Percentiles rank a stretch among this genome's conserved stretches.
These are phyloP conservation scores for Lentinula boryana DNA, from an alignment of 768 basidiomycete genomes.

Conservation along the genomic window DNA sequence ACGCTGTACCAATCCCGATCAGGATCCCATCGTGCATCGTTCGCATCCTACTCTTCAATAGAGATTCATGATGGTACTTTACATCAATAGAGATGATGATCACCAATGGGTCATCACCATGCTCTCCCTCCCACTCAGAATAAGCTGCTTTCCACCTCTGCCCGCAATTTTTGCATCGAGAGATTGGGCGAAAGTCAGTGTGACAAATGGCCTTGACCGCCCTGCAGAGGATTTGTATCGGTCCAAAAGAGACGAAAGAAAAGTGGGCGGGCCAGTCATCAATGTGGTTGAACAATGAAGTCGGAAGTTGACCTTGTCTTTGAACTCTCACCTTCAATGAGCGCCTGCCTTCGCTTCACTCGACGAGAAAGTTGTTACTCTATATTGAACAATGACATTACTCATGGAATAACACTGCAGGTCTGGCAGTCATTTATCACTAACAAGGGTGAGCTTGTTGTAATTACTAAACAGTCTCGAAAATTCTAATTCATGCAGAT, in stretches of 20 bases:
- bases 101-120: slow-evolving; percentile 95
- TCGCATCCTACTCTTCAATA: slow-evolving; percentile 61
- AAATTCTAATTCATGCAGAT: slow-evolving; percentile 2
- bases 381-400: not conserved
- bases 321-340: not conserved
- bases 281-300: not conserved
- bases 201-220: slow-evolving; percentile 50
- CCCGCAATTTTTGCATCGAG: slow-evolving; percentile 88
- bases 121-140: slow-evolving; percentile 79
- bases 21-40: slow-evolving; percentile 91
- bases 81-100: slow-evolving; percentile 12
- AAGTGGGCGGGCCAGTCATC: not conserved
- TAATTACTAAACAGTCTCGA: not conserved
- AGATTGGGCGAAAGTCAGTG: slow-evolving; percentile 82
- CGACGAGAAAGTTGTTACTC: not conserved
- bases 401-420: not conserved
- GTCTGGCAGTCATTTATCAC: slow-evolving; percentile 7
- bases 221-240: not conserved
- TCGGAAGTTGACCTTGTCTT: not conserved
- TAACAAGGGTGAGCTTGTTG: not conserved
- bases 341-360: slow-evolving; percentile 6
- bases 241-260: not conserved
- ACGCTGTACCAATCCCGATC: slow-evolving; percentile 82
- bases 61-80: not conserved
- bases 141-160: slow-evolving; percentile 62